Base-by-base conservation (phyloP, 2,329 filamentous ascomycete genomes). In the Leptographium lundbergii region DNA sequence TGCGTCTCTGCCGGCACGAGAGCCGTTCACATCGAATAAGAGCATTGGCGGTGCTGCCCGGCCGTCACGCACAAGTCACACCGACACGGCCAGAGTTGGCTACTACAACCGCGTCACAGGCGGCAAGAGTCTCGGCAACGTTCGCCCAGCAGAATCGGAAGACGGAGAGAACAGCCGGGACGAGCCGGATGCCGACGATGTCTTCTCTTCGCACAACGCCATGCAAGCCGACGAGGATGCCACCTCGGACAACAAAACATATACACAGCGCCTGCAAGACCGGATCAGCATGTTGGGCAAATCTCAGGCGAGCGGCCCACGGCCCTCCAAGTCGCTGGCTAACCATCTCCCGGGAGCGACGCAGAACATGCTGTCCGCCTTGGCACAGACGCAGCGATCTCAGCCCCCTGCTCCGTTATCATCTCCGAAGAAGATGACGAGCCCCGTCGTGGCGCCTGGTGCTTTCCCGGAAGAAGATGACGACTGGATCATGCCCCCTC, bases 191-290 rank as follows among this genome's bases (percentile, higher is more conserved):
- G 65, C 77, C 59, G 72, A 80, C 61, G 69, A 75, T n/a, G 68
- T 74, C 5, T 66, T 70, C 22, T 66, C 67, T 3, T 63, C 66
- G 6, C 67, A 71, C 25, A 71, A 75, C 36, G 78, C 83, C 27
- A 73, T 75, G 1, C 77, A 78, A 47, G 70, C 70, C 10, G 73
- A 77, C 19, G 70, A 72, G 1, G 79, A 79, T 51, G 76, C 77
- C 34, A 77, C 80, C 6, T 71, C 80, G 2, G 86, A 92, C 67
- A 90, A 85, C 72, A 95, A 95, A 70, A 91, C 90, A 0, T 95
- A 94, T n/a, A 96, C 94, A 0, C 91, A 97, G 70, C 81, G 89
- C 51, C 77, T 99, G 19, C 91, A 96, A 64, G 92, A 97, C 66
- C 90, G 91, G 66, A 97, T 99, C 66, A 95, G 85, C 67, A 81